Conservation (phyloP, 2,329 filamentous ascomycete species). For the Hymenoscyphus albidus region DNA sequence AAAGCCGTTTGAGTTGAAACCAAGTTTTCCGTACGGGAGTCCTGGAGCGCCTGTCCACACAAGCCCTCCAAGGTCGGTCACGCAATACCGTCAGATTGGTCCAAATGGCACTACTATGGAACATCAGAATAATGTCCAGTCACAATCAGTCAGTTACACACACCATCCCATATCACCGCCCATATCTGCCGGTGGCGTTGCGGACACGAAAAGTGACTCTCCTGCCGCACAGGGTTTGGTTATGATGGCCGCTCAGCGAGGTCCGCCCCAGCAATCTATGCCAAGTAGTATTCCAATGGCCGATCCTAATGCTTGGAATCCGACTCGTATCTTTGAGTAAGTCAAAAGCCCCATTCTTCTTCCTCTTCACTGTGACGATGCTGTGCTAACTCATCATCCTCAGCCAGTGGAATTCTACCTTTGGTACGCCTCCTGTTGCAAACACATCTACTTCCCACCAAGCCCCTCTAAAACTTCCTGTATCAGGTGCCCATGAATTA, state of each 20-base stretch:
- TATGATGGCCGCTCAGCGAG: constrained; percentile 58
- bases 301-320: constrained; percentile 74
- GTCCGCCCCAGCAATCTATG: constrained; percentile 49
- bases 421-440: constrained; percentile 55
- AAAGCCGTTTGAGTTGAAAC: constrained; percentile 85
- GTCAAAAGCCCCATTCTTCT: constrained; percentile 37
- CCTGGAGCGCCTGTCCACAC: constrained; percentile 42
- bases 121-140: constrained; percentile 46
- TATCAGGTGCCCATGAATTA: constrained; percentile 44
- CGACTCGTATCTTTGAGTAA: constrained; percentile 85
- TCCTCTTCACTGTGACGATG: background rate
- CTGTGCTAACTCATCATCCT: constrained; percentile 29
- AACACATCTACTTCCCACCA: constrained; percentile 35
- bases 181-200: constrained; percentile 65
- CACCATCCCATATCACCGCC: constrained; percentile 76
- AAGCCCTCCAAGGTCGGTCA: constrained; percentile 24
- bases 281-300: constrained; percentile 55
- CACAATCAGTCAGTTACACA: constrained; percentile 62
- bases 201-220: constrained; percentile 72
- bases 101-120: constrained; percentile 30
- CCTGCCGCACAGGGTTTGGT: constrained; percentile 67
- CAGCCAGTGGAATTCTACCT: constrained; percentile 94
- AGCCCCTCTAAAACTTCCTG: constrained; percentile 35
- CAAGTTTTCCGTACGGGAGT: constrained; percentile 82
- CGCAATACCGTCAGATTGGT: constrained; percentile 31